Conservation (phyloP, 2,329 filamentous ascomycete genomes). For the Dryadomyces quercivorus region DNA sequence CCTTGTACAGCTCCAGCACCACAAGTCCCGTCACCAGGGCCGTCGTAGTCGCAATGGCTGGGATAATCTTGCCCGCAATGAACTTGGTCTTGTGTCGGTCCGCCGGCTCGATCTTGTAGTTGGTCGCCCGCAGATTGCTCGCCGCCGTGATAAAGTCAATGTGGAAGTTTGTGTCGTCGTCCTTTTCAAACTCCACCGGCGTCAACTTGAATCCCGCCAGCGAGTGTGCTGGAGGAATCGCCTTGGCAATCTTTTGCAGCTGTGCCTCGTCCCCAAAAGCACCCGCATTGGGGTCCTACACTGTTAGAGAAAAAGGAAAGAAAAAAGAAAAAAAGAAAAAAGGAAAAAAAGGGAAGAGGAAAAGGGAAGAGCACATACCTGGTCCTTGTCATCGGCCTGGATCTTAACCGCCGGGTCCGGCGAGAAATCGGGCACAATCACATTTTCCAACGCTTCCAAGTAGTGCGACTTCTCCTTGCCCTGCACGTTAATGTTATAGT, state of each 20-base stretch:
- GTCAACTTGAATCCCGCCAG: constrained; percentile 80
- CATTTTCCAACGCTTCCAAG: constrained; percentile 68
- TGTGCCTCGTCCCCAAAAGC: constrained; percentile 62
- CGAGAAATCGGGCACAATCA: constrained; percentile 91
- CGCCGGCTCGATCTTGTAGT: constrained; percentile 90
- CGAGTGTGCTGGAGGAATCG: constrained; percentile 66
- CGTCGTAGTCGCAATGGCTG: constrained; percentile 94
- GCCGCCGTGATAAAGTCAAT: constrained; percentile 98
- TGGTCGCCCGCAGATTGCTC: constrained; percentile 91
- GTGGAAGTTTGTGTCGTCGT: constrained; percentile 94
- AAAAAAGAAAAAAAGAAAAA: no score
- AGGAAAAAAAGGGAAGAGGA: no score
- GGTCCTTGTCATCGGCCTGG: constrained; percentile 88
- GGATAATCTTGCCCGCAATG: constrained; percentile 98
- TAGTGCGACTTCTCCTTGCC: constrained; percentile 60
- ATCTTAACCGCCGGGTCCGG: constrained; percentile 90
- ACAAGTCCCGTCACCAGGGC: constrained; percentile 91
- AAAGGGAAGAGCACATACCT: constrained; percentile 34
- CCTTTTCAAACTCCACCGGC: constrained; percentile 93
- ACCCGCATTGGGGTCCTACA: constrained; percentile 65
- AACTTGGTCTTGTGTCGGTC: constrained; percentile 99
- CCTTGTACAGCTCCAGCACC: constrained; percentile 87
- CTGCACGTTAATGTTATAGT: constrained; percentile 91
- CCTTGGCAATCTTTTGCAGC: constrained; percentile 56
- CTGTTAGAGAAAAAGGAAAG: constrained; percentile 12